phyloP scores from a whole-genome alignment of 192 early-diverging fungal genomes.

The Coemansia sp. region DNA sequence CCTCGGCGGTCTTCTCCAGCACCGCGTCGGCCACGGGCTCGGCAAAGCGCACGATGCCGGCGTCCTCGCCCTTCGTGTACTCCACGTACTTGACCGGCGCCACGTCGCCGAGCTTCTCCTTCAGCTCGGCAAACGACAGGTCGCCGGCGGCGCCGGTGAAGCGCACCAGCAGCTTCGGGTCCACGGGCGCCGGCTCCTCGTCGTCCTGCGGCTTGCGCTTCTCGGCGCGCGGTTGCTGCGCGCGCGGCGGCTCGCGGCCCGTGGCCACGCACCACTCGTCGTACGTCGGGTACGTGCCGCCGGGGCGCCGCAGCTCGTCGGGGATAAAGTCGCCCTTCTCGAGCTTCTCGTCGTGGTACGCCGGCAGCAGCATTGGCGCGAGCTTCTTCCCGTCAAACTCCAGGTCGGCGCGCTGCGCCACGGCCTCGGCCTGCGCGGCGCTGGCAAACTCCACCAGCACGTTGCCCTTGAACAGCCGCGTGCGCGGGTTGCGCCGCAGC shows the following conservation, averaged over 20 bases:
- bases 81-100: slow-evolving; percentile 36
- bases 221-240: neutral
- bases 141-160: slow-evolving; percentile 32
- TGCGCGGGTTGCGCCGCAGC: slow-evolving; percentile 45
- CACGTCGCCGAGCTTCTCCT: slow-evolving; percentile 19
- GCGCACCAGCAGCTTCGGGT: slow-evolving; percentile 14
- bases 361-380: slow-evolving; percentile 14
- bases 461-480: slow-evolving; percentile 51
- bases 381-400: slow-evolving; percentile 26
- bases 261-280: slow-evolving; percentile 43
- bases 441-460: slow-evolving; percentile 36
- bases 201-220: slow-evolving; percentile 7
- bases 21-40: slow-evolving; percentile 21
- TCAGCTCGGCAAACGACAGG: slow-evolving; percentile 13
- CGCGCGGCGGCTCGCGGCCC: slow-evolving; percentile 18
- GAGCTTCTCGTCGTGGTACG: slow-evolving; percentile 51
- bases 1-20: slow-evolving; percentile 26
- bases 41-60: slow-evolving; percentile 41
- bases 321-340: slow-evolving; percentile 39
- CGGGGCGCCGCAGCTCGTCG: slow-evolving; percentile 45
- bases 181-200: slow-evolving; percentile 11
- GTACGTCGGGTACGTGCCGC: slow-evolving; percentile 26
- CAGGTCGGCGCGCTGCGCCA: slow-evolving; percentile 15
- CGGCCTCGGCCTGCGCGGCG: slow-evolving; percentile 28
- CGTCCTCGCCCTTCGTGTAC: slow-evolving; percentile 7